Base-by-base conservation (phyloP, 106 monocot genomes). In the Acanthochlamys bracteata region DNA sequence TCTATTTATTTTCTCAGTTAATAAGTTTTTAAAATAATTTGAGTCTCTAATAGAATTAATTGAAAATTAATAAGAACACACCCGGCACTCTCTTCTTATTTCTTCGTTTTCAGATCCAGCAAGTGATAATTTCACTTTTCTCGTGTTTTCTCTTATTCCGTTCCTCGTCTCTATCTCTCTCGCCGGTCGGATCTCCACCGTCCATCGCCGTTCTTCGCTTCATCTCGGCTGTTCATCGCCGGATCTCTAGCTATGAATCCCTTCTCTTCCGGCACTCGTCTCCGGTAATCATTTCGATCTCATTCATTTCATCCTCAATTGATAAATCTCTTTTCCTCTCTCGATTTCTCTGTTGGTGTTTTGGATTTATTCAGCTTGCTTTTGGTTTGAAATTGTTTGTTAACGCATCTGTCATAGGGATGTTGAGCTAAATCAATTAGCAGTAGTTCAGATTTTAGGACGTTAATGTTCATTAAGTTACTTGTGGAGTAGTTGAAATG, bases 201-300 rank as follows among this genome's bases (percentile, higher is more conserved):
- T 39, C 27, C 61, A 16, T n/a, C 55, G 14, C 40, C 61, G 13
- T 40, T 61, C 4, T 40, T 40, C 61, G 17, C 61, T 15, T 15
- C 7, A 0, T 40, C 40, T 11, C 27, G 60, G 8, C 27, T 6
- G 63, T 43, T 3, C 39, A 9, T 43, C 39, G 16, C 40, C 22
- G 23, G 19, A 49, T 49, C 49, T 12, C 49, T 7, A 63, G 42
- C 63, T 42, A 63, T 63, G 63, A 63, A 63, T 63, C 63, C 63
- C 0, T 63, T 63, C 63, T 63, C 63, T 0, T 63, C 63, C 40
- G 43, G 63, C 43, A 63, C 63, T 42, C 63, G 63, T 12, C 43
- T 63, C 23, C 40, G 63, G 63, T 63, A 45, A 6, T 27, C 63
- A 4, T 40, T 41, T 0, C 10, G 51, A 19, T 19, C 2, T 51